phyloP scores from a whole-genome alignment of 108 stramenopile genomes.

The Fistulifera pelliculosa region DNA sequence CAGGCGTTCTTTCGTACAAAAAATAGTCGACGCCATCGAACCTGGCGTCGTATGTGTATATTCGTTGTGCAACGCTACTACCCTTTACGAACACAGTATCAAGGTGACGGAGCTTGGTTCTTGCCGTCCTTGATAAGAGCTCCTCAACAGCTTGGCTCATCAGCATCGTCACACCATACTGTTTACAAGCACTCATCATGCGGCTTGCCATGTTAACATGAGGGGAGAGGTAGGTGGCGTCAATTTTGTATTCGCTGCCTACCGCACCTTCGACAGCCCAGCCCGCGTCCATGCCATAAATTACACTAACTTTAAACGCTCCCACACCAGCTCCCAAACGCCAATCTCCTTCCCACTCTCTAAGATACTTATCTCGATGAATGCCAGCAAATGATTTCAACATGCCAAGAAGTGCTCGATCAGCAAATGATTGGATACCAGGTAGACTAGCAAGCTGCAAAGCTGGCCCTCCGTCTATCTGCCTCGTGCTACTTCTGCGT shows the following conservation, averaged over 20 bases:
- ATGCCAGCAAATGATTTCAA: constrained; percentile 74
- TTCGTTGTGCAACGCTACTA: constrained; percentile 67
- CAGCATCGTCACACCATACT: constrained; percentile 80
- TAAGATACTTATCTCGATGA: constrained; percentile 54
- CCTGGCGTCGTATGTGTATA: constrained; percentile 85
- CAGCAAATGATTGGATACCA: constrained; percentile 66
- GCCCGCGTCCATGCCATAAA: constrained; percentile 92
- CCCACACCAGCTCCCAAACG: constrained; percentile 69
- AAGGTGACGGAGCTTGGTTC: constrained; percentile 65
- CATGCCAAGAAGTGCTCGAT: constrained; percentile 73
- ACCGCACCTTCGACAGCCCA: constrained; percentile 96
- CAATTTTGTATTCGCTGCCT: constrained; percentile 86
- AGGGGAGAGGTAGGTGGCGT: constrained; percentile 94
- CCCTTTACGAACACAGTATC: constrained; percentile 94
- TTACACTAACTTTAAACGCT: constrained; percentile 65
- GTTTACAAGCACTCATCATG: constrained; percentile 83
- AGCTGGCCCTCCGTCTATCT: constrained; percentile 22
- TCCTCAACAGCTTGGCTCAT: constrained; percentile 76
- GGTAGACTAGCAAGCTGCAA: constrained; percentile 64
- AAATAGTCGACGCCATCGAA: constrained; percentile 75
- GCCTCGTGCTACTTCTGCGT: background rate
- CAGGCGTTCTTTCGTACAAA: constrained; percentile 44
- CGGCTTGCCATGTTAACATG: constrained; percentile 95
- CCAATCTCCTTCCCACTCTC: constrained; percentile 63
- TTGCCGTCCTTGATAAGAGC: constrained; percentile 54